Conservation (phyloP, 2,329 filamentous ascomycete species). For the Aspergillus fumigatus region DNA sequence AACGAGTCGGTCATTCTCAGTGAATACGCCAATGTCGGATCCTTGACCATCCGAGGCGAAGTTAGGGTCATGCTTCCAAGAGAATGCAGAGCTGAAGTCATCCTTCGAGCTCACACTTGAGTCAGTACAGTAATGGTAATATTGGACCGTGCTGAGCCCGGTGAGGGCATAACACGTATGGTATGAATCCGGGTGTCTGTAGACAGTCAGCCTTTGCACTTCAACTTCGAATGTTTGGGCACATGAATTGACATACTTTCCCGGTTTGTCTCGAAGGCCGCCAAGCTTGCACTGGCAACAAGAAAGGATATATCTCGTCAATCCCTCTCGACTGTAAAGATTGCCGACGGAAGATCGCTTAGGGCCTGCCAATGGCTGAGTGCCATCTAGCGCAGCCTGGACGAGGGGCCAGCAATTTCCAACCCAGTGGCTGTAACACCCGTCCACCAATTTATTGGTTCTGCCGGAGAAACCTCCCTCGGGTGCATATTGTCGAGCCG, state of each 20-base stretch:
- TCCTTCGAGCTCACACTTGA: conserved; percentile 26
- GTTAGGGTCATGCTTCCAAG: conserved; percentile 37
- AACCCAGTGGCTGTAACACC: conserved; percentile 98
- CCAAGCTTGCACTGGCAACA: conserved; percentile 79
- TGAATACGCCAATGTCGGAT: conserved; percentile 58
- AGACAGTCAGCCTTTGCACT: conserved; percentile 16
- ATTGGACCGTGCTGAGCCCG: conserved; percentile 77
- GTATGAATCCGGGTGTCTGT: conserved; percentile 75
- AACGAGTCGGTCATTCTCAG: conserved; percentile 64
- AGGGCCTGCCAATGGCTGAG: conserved; percentile 27
- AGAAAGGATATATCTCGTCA: conserved; percentile 82
- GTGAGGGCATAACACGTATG: conserved; percentile 90
- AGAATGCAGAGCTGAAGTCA: conserved; percentile 34
- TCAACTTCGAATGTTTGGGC: background rate
- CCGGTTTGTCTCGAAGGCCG: conserved; percentile 88
- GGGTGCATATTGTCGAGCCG: conserved; percentile 79
- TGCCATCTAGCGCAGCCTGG: conserved; percentile 67
- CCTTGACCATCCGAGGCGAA: conserved; percentile 45
- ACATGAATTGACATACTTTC: conserved; percentile 60
- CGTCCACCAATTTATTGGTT: conserved; percentile 96
- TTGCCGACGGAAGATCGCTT: conserved; percentile 24
- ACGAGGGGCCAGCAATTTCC: conserved; percentile 91
- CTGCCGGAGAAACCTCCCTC: conserved; percentile 91
- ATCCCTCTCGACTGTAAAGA: conserved; percentile 74
- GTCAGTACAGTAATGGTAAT: conserved; percentile 51